Base-by-base conservation (phyloP, 75 land plant species). In the Pinus albicaulis region DNA sequence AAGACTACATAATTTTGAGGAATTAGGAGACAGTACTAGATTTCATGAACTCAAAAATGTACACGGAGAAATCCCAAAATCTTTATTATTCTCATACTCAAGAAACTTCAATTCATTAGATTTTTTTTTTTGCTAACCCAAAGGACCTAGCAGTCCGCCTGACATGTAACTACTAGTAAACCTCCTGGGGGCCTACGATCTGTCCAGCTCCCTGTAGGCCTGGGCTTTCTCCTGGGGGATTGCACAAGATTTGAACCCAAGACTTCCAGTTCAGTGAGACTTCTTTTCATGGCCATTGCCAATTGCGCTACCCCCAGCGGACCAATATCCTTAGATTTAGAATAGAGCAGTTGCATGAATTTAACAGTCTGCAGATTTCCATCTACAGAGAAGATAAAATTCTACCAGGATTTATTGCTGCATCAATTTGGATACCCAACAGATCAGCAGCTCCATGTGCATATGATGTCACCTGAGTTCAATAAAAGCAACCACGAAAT, bases 341-440 rank as follows among this genome's bases (percentile, higher is more conserved):
- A 19, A 70, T 15, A 65, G 13, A 36, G 28, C 28, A 31, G 3
- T 53, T 59, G 25, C 41, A 3, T n/a, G 71, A 28, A 59, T 36
- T 75, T 34, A 28, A 77, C 13, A 77, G 23, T 20, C 24, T 22
- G 36, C 44, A 76, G 19, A 34, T 14, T 76, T 19, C 15, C 28
- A 38, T 36, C 10, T 16, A 59, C 24, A 26, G 12, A 23, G 7
- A 34, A 66, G 22, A 38, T 72, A 77, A 71, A 25, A 44, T 36
- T 55, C 57, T 31, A 96, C 99, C 99, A 75, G 99, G 89, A 89
- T 96, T 96, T 76, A 94, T 89, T 48, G 99, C 98, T 36, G 99
- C 99, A 81, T 96, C 99, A 84, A 96, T 96, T 83, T 96, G 99
- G 74, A 96, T 88, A 56, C 92, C 98, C 41, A 96, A 86, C 75